Evolutionary conservation across 1,284 basidiomycete species (phyloP).

Genomic region (Leccinum subspadiceum): DNA sequence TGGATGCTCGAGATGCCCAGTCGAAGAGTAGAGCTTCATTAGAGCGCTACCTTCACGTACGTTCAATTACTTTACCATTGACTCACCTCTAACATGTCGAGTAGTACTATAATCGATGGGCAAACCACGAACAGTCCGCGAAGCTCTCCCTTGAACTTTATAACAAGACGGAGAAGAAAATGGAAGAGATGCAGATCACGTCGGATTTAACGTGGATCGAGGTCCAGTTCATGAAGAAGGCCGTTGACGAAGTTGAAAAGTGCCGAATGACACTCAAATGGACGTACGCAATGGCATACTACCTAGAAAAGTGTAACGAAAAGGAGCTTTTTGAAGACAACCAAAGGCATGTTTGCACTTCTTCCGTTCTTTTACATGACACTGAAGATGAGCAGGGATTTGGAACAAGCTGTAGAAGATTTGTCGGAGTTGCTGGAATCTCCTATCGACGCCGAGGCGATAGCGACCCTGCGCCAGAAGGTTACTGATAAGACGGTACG

Average conservation of each 20-base stretch:
- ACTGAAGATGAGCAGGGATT: constrained; percentile 56
- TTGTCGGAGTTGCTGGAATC: constrained; percentile 90
- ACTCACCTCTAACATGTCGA: background rate
- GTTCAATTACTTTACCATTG: constrained; percentile 31
- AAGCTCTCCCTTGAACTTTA: constrained; percentile 93
- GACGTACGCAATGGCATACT: constrained; percentile 99
- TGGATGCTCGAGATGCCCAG: constrained; percentile 88
- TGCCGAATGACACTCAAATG: constrained; percentile 97
- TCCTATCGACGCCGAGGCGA: constrained; percentile 84
- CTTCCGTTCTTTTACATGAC: background rate
- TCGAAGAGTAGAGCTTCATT: constrained; percentile 85
- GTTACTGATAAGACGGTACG: constrained; percentile 90
- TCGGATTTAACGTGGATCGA: constrained; percentile 96
- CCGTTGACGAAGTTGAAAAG: constrained; percentile 86
- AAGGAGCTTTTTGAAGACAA: constrained; percentile 98
- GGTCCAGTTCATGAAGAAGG: constrained; percentile 98
- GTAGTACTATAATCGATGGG: constrained; percentile 97
- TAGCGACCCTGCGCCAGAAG: constrained; percentile 82
- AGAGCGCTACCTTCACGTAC: constrained; percentile 94
- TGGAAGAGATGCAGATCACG: constrained; percentile 98
- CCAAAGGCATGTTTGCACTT: constrained; percentile 61
- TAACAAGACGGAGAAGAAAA: constrained; percentile 97
- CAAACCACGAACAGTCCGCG: constrained; percentile 97
- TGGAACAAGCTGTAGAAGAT: constrained; percentile 94
- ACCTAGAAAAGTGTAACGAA: constrained; percentile 83